Base-by-base conservation (phyloP, 1,139 yeast genomes). In the Arxiozyma telluris region DNA sequence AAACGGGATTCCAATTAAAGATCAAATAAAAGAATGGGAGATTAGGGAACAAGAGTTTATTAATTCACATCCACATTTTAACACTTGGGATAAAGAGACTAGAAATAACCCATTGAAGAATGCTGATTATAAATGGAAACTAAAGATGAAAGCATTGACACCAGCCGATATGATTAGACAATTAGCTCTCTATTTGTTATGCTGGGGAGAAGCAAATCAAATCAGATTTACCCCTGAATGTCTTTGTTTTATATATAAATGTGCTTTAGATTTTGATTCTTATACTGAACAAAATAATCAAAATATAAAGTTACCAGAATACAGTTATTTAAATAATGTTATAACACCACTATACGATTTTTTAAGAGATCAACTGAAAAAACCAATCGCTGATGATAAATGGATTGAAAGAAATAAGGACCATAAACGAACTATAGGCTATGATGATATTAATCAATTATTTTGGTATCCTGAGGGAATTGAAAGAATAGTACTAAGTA, bases 151-250 rank as follows among this genome's bases (percentile, higher is more conserved):
- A 54, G 68, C 70, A 5, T 67, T 83, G 53, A 63, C 81, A 0
- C 75, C 85, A 1, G 63, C 72, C 6, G 83, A 84, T 56, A 77
- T 83, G 67, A 76, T 82, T 0, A 75, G 81, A 45, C 96, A 89
- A 60, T 64, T 88, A 12, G 83, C 86, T 0, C 68, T 89, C 12
- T 89, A 83, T 61, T 73, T 89, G 22, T 71, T 87, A 56, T 80
- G 87, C 60, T 89, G 96, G 96, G 95, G 96, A 0, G 96, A 89
- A 67, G 90, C 96, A 0, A 87, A 86, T 63, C 91, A 87, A 62
- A 68, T 87, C 1, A 73, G 96, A 54, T 87, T 85, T 62, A 81
- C 88, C 78, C 96, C 96, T 0, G 96, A 89, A 64, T 87, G 94
- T 63, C 66, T 89, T 21, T 87, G 93, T 56, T 89, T 88, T 62